Base-by-base conservation (phyloP, 352 stramenopile species). In the Phytopythium mirpurense region DNA sequence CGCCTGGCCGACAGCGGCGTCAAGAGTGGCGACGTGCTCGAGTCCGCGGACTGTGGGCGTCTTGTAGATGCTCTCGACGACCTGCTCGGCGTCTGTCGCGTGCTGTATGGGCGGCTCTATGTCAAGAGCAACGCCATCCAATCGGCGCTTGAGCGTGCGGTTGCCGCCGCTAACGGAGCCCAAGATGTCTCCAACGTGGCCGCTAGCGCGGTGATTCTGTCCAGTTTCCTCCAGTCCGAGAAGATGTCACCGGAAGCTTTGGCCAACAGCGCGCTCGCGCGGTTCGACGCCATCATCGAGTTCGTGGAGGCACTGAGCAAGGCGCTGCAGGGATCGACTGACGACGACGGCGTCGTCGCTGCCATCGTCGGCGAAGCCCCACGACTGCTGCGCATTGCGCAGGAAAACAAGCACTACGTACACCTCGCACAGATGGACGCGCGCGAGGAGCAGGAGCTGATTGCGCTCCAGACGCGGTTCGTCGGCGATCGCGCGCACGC, bases 261-360 rank as follows among this genome's bases (percentile, higher is more conserved):
- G 27, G 49, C 67, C 11, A 38, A 16, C 48, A 62, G 60, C 16
- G 55, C 64, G 23, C 46, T 71, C 29, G 45, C 65, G 27, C 51
- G 67, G 26, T 76, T 76, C 47, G 35, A 60, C 36, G 61, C 60
- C 24, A 23, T 72, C 18, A 53, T 76, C 32, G 56, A 70, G 37
- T 73, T 72, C 26, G 67, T 68, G 7, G 55, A 73, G 48, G 57
- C 56, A 3, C 56, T 76, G 29, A 64, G 64, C 56, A 66, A 53
- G 15, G 60, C 35, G 12, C 36, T 75, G 26, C 53, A 57, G 14
- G 42, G 60, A 12, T 38, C 36, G 34, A 19, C 54, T 44, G 48
- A 41, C 19, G n/a, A 38, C 19, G 18, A 29, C n/a, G 54, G 37
- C 9, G 50, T 6, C 14, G 11, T 60, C 53, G 50, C 49, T 15